These are phyloP conservation scores for Aspergillus clavatus DNA, from an alignment of 2,329 filamentous ascomycete species.

Conservation along the genomic window DNA sequence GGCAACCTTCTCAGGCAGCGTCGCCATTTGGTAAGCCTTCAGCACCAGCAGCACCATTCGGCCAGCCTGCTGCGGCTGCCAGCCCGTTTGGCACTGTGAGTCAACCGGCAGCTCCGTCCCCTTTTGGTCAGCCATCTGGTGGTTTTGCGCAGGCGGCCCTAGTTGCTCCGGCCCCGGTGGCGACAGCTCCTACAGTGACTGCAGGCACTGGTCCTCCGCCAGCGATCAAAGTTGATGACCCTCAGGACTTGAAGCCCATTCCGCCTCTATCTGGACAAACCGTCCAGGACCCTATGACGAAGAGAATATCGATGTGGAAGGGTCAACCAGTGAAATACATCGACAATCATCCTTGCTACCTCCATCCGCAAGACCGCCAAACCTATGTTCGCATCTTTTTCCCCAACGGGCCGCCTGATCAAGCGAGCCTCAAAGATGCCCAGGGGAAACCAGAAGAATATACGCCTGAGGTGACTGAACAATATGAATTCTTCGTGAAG, in stretches of 20 bases:
- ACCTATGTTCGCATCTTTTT: conserved; percentile 66
- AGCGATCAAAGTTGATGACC: conserved; percentile 23
- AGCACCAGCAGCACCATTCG: conserved; percentile 27
- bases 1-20: conserved; percentile 26
- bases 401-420: conserved; percentile 60
- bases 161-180: conserved; percentile 7
- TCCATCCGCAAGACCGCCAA: conserved; percentile 51
- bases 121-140: conserved; percentile 33
- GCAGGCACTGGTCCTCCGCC: conserved; percentile 25
- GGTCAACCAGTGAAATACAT: conserved; percentile 60
- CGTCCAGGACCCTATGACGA: conserved; percentile 29
- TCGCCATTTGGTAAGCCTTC: conserved; percentile 28
- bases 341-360: conserved; percentile 45
- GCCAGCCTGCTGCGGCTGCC: conserved; percentile 22
- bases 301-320: conserved; percentile 56
- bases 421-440: conserved; percentile 40
- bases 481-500: conserved; percentile 61
- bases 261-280: conserved; percentile 37
- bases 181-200: conserved; percentile 5
- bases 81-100: conserved; percentile 25
- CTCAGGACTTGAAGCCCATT: conserved; percentile 31
- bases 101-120: conserved; percentile 32
- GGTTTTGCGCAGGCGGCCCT: conserved; percentile 22
- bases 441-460: conserved; percentile 52
- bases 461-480: conserved; percentile 51